Conservation (phyloP, 352 stramenopile species). For the Pythium volutum region DNA sequence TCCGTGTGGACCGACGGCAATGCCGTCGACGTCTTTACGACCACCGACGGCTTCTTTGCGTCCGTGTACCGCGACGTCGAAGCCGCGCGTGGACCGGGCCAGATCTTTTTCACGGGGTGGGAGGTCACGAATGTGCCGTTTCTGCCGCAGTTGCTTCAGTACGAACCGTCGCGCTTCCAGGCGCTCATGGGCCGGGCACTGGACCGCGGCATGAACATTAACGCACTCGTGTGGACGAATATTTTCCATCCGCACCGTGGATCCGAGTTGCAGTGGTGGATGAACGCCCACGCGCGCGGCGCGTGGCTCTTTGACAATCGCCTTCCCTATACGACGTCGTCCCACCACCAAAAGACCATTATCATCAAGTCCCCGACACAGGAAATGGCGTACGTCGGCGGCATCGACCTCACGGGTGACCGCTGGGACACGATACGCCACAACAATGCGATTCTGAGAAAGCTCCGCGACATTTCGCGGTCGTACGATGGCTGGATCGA, state of each 20-base stretch:
- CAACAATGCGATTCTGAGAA: slow-evolving; percentile 39
- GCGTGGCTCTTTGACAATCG: slow-evolving; percentile 50
- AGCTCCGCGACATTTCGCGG: slow-evolving; percentile 26
- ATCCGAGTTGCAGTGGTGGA: slow-evolving; percentile 48
- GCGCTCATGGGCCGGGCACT: slow-evolving; percentile 13
- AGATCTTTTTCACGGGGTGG: slow-evolving; percentile 26
- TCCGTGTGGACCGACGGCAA: slow-evolving; percentile 47
- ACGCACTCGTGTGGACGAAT: slow-evolving; percentile 23
- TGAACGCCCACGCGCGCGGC: slow-evolving; percentile 34
- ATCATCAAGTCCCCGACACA: slow-evolving; percentile 22
- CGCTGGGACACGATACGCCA: slow-evolving; percentile 65
- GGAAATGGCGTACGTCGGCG: slow-evolving; percentile 51
- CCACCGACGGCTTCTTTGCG: slow-evolving; percentile 46
- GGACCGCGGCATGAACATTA: slow-evolving; percentile 16
- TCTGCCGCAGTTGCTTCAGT: slow-evolving; percentile 8
- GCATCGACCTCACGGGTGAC: slow-evolving; percentile 52
- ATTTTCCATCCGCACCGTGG: slow-evolving; percentile 34
- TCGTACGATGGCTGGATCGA: slow-evolving; percentile 57
- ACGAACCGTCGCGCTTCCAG: slow-evolving; percentile 16
- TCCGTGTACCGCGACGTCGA: slow-evolving; percentile 47
- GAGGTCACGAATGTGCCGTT: slow-evolving; percentile 26
- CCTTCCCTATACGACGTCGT: slow-evolving; percentile 25
- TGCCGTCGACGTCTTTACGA: slow-evolving; percentile 37
- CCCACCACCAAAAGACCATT: slow-evolving; percentile 54
- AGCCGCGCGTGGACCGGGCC: slow-evolving; percentile 34